Base-by-base conservation (phyloP, 164 flowering plant genomes). In the Vitis vinifera region DNA sequence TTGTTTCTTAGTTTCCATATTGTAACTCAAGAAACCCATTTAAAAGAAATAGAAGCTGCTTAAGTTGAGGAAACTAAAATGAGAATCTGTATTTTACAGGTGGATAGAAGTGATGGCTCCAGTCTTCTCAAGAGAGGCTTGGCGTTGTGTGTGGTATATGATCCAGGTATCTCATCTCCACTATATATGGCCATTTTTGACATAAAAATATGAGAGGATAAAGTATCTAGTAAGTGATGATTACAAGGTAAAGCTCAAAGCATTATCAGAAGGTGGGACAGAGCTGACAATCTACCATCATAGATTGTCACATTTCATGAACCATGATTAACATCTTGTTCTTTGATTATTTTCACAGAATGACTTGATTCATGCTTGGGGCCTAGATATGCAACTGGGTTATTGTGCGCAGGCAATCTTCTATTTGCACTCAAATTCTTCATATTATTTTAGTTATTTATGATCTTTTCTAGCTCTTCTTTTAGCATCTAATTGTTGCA, bases 31-130 rank as follows among this genome's bases (percentile, higher is more conserved):
- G 44, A 37, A 37, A 37, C 44, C 44, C 7, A 37, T 4, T 37
- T 37, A 6, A 3, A 37, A 37, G 44, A 37, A 37, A 3, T 37
- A 37, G 51, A 47, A 49, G 27, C 8, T 65, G 16, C 10, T 30
- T 4, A n/a, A 37, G 2, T 68, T 19, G 17, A 68, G 63, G 44
- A 63, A 13, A 63, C 49, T 64, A 14, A 70, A 23, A 15, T 10
- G 52, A 71, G 17, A 59, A 17, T 55, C 53, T 52, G 9, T 70
- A 27, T 52, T 68, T 52, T 68, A 15, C 80, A 91, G 94, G 71
- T 92, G 95, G 95, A 84, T 92, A 63, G 97, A 92, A 72, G 80
- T 90, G 79, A 92, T 92, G 97, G 97, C 95, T 55, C 97, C 97
- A 30, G 95, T 92, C 44, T 92, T 92, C 75, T 86, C 97, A 11